A percentile compares a stretch with the other conserved stretches of the same genome.
These are phyloP conservation scores for Neotropicomus parvogracilis DNA, from an alignment of 1,284 basidiomycete species.

Conservation along the genomic window DNA sequence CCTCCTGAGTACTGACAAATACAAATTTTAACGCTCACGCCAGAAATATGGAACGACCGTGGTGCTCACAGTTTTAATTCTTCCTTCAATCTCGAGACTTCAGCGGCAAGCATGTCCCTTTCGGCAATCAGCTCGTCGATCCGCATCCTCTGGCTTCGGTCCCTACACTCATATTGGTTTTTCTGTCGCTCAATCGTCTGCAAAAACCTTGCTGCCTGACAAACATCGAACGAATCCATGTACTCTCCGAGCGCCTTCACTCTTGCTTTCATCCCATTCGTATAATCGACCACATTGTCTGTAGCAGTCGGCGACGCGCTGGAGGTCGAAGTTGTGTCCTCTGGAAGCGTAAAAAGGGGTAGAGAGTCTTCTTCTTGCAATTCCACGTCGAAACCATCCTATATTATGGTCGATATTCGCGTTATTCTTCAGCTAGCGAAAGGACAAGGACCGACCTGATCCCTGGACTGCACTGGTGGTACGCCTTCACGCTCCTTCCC, in stretches of 20 bases:
- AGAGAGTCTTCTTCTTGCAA: slow-evolving; percentile 13
- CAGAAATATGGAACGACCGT: background rate
- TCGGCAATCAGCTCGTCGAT: slow-evolving; percentile 25
- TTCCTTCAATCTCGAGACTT: slow-evolving; percentile 18
- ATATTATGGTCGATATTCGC: background rate
- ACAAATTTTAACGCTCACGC: background rate
- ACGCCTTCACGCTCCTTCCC: slow-evolving; percentile 24
- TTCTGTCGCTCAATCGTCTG: slow-evolving; percentile 24
- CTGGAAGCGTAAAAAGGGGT: slow-evolving; percentile 22
- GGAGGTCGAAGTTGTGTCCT: slow-evolving; percentile 10
- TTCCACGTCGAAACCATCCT: slow-evolving; percentile 5
- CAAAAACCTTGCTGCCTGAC: slow-evolving; percentile 15
- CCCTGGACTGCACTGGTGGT: background rate
- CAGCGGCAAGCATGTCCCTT: slow-evolving; percentile 16
- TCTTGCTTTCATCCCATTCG: slow-evolving; percentile 23
- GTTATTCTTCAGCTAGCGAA: background rate
- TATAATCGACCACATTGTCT: slow-evolving; percentile 28
- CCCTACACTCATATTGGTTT: slow-evolving; percentile 24
- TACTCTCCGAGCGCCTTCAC: slow-evolving; percentile 27
- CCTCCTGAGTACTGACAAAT: slow-evolving; percentile 10
- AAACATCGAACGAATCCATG: slow-evolving; percentile 28
- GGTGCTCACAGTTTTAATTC: slow-evolving; percentile 16
- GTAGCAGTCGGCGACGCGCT: slow-evolving; percentile 27
- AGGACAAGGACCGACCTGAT: slow-evolving; percentile 15
- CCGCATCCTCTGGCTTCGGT: slow-evolving; percentile 23